Percentiles rank a stretch among this genome's conserved stretches.
Evolutionary conservation across 2,329 filamentous ascomycete species (phyloP).

Genomic region (Tricladium varicosporioides): DNA sequence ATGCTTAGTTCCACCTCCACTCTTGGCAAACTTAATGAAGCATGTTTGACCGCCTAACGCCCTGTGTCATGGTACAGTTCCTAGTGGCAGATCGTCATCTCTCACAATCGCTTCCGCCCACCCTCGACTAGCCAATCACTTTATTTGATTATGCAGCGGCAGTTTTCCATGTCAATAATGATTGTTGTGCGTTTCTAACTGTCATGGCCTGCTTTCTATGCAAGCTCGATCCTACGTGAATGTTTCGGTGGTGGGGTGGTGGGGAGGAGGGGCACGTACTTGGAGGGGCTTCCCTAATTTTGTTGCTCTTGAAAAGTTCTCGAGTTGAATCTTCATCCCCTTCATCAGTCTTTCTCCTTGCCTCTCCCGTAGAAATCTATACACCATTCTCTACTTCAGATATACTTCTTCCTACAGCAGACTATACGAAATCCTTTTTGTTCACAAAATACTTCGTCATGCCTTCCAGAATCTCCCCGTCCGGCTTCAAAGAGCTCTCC

Average conservation of each 20-base stretch:
- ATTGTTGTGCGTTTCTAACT: neutral
- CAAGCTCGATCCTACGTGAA: neutral
- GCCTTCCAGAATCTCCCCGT: constrained; percentile 1
- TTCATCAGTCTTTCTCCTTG: no score
- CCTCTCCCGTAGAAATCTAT: no score
- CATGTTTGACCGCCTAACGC: neutral
- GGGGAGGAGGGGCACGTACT: neutral
- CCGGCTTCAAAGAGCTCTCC: neutral
- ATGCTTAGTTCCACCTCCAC: neutral
- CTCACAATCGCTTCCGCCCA: neutral
- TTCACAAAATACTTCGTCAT: neutral
- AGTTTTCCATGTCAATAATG: neutral
- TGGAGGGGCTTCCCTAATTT: no score
- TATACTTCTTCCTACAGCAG: no score
- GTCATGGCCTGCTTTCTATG: neutral
- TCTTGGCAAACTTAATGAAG: neutral
- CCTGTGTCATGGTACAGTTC: neutral
- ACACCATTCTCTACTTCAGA: no score
- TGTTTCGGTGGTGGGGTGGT: neutral
- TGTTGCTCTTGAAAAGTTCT: no score
- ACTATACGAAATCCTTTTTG: no score
- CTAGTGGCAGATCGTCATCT: neutral
- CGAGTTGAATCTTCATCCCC: no score
- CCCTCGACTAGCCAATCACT: neutral
- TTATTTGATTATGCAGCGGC: neutral